Conservation (phyloP, 2,329 filamentous ascomycete species). For the Teratosphaeria zuluensis region DNA sequence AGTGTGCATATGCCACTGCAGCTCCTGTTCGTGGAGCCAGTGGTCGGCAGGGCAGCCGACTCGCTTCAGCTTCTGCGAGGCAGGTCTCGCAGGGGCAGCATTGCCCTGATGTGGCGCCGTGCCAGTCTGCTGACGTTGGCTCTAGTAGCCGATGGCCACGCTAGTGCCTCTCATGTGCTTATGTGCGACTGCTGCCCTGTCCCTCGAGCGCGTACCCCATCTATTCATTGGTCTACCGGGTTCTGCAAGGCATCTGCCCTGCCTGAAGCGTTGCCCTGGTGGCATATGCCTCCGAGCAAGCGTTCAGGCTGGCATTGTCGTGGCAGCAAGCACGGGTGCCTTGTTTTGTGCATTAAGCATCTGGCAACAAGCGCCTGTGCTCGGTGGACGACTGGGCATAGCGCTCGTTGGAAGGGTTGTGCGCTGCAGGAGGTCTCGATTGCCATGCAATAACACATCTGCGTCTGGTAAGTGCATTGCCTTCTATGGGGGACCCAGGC, state of each 20-base stretch:
- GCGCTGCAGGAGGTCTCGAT: too few relatives aligned
- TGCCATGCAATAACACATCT: too few relatives aligned
- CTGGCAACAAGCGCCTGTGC: neutral
- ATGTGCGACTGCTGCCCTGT: neutral
- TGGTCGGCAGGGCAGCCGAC: too few relatives aligned
- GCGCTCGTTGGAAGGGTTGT: too few relatives aligned
- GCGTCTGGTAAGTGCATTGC: too few relatives aligned
- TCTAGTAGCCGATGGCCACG: too few relatives aligned
- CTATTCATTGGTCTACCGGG: neutral
- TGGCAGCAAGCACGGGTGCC: neutral
- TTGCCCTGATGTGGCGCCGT: too few relatives aligned
- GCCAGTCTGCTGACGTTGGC: too few relatives aligned
- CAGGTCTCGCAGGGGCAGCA: too few relatives aligned
- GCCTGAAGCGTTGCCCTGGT: neutral
- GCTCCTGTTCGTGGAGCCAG: neutral
- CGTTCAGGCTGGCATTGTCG: neutral
- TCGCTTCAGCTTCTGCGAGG: too few relatives aligned
- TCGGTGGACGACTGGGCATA: neutral
- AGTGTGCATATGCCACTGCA: neutral
- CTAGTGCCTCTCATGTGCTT: neutral
- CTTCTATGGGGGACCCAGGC: too few relatives aligned
- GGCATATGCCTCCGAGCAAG: neutral
- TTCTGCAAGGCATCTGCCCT: neutral
- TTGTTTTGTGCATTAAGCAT: neutral
- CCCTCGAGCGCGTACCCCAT: neutral